phyloP scores from a whole-genome alignment of 139 green algal species.

The Chlamydomonas sphaeroides region DNA sequence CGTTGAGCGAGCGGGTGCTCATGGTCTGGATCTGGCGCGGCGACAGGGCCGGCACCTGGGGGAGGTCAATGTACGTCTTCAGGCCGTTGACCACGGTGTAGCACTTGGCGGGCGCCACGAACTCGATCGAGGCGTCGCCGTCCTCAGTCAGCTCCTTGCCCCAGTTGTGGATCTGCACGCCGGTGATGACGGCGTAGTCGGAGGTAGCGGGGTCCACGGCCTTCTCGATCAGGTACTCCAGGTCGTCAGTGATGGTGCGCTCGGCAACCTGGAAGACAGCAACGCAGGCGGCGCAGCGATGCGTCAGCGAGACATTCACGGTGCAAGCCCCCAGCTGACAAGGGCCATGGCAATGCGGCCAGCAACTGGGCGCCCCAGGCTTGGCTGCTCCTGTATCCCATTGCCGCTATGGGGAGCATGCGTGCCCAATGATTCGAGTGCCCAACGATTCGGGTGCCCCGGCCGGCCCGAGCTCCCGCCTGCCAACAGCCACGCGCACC shows the following conservation, averaged over 20 bases:
- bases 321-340: too few species aligned
- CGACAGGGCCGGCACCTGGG: constrained; percentile 33
- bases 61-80: constrained; percentile 75
- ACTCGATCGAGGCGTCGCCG: constrained; percentile 76
- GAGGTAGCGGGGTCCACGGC: constrained; percentile 78
- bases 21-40: constrained; percentile 42
- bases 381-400: too few species aligned
- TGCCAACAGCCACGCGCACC: too few species aligned
- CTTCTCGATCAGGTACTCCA: constrained; percentile 84
- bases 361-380: too few species aligned
- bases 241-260: constrained; percentile 81
- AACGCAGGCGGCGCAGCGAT: too few species aligned
- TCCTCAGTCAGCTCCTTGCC: constrained; percentile 52
- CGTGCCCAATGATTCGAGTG: too few species aligned
- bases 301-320: too few species aligned
- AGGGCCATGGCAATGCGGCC: too few species aligned
- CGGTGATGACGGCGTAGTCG: constrained; percentile 86
- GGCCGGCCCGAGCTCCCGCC: too few species aligned
- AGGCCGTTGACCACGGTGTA: constrained; percentile 78
- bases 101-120: constrained; percentile 66
- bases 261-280: constrained; percentile 55
- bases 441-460: too few species aligned
- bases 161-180: constrained; percentile 90
- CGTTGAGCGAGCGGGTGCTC: constrained; percentile 28
- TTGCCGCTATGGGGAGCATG: too few species aligned